Evolutionary conservation across 306 rosid genomes (phyloP), one percentile per base, ranked within the genome.

Genomic region (Vigna angularis): DNA sequence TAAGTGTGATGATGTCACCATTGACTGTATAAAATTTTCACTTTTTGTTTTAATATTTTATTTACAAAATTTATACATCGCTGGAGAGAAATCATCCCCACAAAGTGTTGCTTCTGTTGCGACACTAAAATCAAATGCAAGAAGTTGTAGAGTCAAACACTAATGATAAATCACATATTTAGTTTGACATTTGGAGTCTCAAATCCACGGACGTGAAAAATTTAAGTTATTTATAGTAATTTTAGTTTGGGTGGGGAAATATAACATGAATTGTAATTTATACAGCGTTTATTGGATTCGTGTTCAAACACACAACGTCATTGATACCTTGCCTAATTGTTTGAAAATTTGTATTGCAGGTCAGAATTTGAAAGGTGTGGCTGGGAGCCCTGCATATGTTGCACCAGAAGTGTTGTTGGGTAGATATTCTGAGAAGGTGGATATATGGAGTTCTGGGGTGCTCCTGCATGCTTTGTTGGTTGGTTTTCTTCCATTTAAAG

Each of bases 321-420:
- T 84, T 44, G 47, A 75, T 80, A 57, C 48, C 13, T 69, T 73
- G 83, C 14, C 67, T 30, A 78, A 51, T 78, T 50, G 24, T 56
- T 15, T 66, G 22, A 4, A 57, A 61, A 28, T 38, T 36, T 18
- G 2, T 44, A 18, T 51, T 70, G 47, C 90, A 91, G 97, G 94
- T 72, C 97, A 91, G 80, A 84, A 69, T 42, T 83, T 91, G 87
- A 86, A 90, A 56, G 94, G 97, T 70, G 81, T 91, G 73, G 92
- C 92, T 32, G 97, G 94, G 74, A 91, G 97, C 82, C 93, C 93
- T 5, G 93, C 93, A 75, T 89, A 91, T 82, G 93, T 91, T 34
- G 93, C 93, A 53, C 93, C 97, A 32, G 97, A 89, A 75, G 94
- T 91, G 70, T 63, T 89, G 81, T 47, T 52, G 10, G 97, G 94